Evolutionary conservation across 2,329 filamentous ascomycete species (phyloP).

Genomic region (Ophiostoma himal-ulmi): DNA sequence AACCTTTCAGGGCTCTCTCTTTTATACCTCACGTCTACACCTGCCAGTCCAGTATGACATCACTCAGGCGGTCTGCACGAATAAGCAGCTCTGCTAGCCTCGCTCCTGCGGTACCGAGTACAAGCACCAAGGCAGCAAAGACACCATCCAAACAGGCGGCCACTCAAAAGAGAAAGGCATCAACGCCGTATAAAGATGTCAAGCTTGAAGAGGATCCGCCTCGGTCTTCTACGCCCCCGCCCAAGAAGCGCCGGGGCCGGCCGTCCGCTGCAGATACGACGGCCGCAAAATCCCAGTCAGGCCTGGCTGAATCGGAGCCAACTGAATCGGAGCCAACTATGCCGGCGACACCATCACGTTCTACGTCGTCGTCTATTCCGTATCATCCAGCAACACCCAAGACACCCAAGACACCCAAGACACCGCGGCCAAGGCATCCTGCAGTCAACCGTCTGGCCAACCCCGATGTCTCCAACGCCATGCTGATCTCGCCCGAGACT

Average conservation of each 20-base stretch:
- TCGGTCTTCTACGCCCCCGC: slow-evolving; percentile 27
- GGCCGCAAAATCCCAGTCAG: background rate
- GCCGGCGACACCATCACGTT: slow-evolving; percentile 44
- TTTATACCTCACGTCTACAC: background rate
- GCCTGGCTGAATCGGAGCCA: background rate
- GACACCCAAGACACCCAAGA: slow-evolving; percentile 36
- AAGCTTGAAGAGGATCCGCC: background rate
- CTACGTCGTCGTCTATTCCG: slow-evolving; percentile 27
- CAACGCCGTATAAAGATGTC: background rate
- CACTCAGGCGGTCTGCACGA: slow-evolving; percentile 36
- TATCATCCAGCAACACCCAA: slow-evolving; percentile 22
- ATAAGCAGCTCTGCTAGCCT: slow-evolving; percentile 32
- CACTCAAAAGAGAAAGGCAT: background rate
- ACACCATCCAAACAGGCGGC: background rate
- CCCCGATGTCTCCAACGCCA: slow-evolving; percentile 61
- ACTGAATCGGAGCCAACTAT: slow-evolving; percentile 24
- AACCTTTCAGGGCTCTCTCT: background rate
- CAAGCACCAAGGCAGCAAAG: background rate
- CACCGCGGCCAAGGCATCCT: slow-evolving; percentile 38
- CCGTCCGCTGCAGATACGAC: background rate
- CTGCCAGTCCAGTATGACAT: slow-evolving; percentile 18
- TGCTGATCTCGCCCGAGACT: slow-evolving; percentile 64
- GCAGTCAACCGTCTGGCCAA: slow-evolving; percentile 53
- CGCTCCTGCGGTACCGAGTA: background rate
- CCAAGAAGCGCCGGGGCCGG: slow-evolving; percentile 29